Base-by-base conservation (phyloP, 2,329 filamentous ascomycete genomes). In the Septoria linicola region DNA sequence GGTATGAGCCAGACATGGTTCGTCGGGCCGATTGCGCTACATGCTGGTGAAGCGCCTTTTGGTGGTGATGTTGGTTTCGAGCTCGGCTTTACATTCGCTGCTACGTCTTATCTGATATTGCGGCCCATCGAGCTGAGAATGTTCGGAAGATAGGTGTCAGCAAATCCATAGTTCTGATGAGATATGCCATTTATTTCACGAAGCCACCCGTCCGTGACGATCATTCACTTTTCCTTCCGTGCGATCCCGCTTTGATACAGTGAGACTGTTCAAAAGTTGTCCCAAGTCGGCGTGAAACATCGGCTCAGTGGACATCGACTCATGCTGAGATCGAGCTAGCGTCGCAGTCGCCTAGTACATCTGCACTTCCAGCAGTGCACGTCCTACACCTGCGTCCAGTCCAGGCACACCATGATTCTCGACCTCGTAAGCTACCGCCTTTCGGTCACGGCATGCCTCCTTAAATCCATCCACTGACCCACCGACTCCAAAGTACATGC, bases 401-500 rank as follows among this genome's bases (percentile, higher is more conserved):
- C 74, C 62, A 6, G 70, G 70, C 31, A 76, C 72, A 48, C 68
- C 68, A 48, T 68, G 64, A 54, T 76, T 76, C 46, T 76, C 75
- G 42, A 76, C 68, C 59, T 78, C 75, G 50, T 70, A 71, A 11
- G 71, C 75, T 21, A 77, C 73, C 17, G 70, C 72, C 3, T 73
- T 72, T 23, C 62, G 63, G 36, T 66, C 66, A 19, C 68, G 63
- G 58, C 72, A 75, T 43, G 71, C 72, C 41, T 70, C 68, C 51
- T 75, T 71, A 60, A 93, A 89, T 58, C 88, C 87, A 66, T 89
- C 85, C 17, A 93, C 78, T 16, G 87, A 90, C 0, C 88, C 88
- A 0, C 88, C 88, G 4, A 93, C 88, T 2, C 88, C 88, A 70
- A 93, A 93, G 69, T 93, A 93, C 8, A 91, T 77, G 58, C 82